Conservation (phyloP, 2,329 filamentous ascomycete species). For the Phialocephala sp. region DNA sequence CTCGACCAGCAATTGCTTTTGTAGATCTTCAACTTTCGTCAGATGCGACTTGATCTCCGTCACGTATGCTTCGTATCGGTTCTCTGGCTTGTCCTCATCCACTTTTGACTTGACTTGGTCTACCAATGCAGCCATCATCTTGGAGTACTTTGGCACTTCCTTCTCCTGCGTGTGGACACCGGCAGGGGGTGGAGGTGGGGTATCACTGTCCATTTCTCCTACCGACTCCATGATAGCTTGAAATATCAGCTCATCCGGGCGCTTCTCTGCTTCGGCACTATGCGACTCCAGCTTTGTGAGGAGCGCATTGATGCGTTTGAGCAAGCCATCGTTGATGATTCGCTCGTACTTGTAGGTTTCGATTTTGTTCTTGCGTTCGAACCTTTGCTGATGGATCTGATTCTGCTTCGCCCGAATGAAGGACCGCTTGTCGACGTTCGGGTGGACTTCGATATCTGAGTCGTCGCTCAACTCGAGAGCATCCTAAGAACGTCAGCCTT, state of each 20-base stretch:
- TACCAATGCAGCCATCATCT: conserved; percentile 97
- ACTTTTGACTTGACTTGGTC: conserved; percentile 85
- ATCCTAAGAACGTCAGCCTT: conserved; percentile 60
- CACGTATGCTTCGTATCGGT: conserved; percentile 77
- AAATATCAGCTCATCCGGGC: conserved; percentile 84
- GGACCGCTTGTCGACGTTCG: conserved; percentile 97
- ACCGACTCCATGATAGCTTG: conserved; percentile 85
- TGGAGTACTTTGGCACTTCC: conserved; percentile 80
- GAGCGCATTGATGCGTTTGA: conserved; percentile 81
- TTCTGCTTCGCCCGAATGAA: conserved; percentile 98
- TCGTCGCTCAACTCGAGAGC: conserved; percentile 96
- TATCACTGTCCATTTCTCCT: conserved; percentile 67
- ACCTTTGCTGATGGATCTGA: conserved; percentile 92
- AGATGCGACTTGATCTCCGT: conserved; percentile 79
- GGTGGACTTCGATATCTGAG: conserved; percentile 97
- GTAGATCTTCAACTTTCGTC: conserved; percentile 77
- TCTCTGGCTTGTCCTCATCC: conserved; percentile 72
- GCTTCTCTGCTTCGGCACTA: conserved; percentile 67
- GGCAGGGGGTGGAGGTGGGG: conserved; percentile 74
- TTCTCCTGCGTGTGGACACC: conserved; percentile 79
- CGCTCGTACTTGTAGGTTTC: conserved; percentile 91
- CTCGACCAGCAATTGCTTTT: conserved; percentile 75
- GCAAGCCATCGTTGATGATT: conserved; percentile 88
- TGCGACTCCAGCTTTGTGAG: conserved; percentile 77
- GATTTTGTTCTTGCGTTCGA: conserved; percentile 86